Evolutionary conservation across 1,284 basidiomycete species (phyloP), one percentile per base, ranked within the genome.

Genomic region (Singerocomus inundabilis): DNA sequence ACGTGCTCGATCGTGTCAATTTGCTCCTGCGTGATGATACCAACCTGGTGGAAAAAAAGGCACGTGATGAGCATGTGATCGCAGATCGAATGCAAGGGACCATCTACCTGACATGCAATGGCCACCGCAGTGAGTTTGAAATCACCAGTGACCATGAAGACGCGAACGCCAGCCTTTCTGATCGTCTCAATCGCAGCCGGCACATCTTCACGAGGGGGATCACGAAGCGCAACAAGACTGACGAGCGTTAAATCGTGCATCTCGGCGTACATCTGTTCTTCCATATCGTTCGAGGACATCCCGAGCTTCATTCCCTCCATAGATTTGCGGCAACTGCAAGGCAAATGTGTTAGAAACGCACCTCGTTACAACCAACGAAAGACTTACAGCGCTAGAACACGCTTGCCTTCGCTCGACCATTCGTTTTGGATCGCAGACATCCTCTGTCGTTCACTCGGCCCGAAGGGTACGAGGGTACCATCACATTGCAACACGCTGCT

Each of bases 381-480:
- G 32, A 50, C 64, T 32, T 62, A 75, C 47, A 78, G 55, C 5
- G 72, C 73, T 7, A 86, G 71, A 21, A 86, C 84, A 25, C 84
- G 78, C 61, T 84, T 80, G 8, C 84, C 84, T 51, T 77, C 70
- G 24, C 70, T 70, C n/a, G 82, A 77, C 78, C 80, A 82, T 11
- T 66, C 56, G 36, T 74, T 73, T 57, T 84, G 80, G 13, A 76
- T 59, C 1, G 58, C 51, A 13, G 63, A 57, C 28, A 82, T 63
- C 15, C 62, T 57, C 3, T 62, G 53, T 25, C 60, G 58, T 36
- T 60, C 51, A 2, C 50, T 49, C 0, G 61, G 53, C 7, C 66
- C 66, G 33, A 83, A 70, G 0, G 70, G 67, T 0, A 70, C 30
- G 2, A 68, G 54, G 1, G 62, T 53, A 6, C 73, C 72, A 36